phyloP scores from a whole-genome alignment of 352 stramenopile genomes.

The Phytopythium ostracodes region DNA sequence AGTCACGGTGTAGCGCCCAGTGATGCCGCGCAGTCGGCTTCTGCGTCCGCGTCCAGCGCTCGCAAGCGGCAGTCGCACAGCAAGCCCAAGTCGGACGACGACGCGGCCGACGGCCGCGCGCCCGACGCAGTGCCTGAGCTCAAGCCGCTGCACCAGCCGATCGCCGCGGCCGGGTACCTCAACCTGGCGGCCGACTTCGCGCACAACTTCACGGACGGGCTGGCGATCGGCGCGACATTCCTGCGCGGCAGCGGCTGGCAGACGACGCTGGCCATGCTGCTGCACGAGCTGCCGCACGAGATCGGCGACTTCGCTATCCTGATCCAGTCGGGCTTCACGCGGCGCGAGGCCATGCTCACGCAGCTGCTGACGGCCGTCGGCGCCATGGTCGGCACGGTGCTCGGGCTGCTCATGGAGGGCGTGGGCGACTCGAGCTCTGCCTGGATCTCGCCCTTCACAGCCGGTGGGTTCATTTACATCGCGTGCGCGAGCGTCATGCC shows the following conservation, averaged over 20 bases:
- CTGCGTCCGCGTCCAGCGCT: constrained; percentile 16
- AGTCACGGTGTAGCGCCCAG: constrained; percentile 10
- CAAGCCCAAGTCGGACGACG: constrained; percentile 29
- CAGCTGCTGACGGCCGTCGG: constrained; percentile 91
- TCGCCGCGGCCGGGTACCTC: constrained; percentile 82
- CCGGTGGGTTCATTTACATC: constrained; percentile 92
- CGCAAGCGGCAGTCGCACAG: constrained; percentile 31
- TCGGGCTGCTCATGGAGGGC: constrained; percentile 79
- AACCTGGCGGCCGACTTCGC: constrained; percentile 90
- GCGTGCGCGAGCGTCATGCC: constrained; percentile 89
- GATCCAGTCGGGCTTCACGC: constrained; percentile 88
- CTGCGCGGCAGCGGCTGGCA: constrained; percentile 69
- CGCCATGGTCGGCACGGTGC: constrained; percentile 86
- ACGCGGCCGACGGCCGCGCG: constrained; percentile 13
- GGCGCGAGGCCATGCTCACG: constrained; percentile 86
- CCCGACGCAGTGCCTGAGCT: constrained; percentile 14
- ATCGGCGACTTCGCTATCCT: constrained; percentile 92
- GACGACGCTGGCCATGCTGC: constrained; percentile 85
- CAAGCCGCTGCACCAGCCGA: constrained; percentile 28
- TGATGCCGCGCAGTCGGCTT: constrained; percentile 1
- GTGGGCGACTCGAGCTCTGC: constrained; percentile 60
- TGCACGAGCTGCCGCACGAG: constrained; percentile 91
- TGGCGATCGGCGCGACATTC: constrained; percentile 92
- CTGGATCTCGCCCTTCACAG: constrained; percentile 84
- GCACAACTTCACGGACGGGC: constrained; percentile 93